Evolutionary conservation across 2,329 filamentous ascomycete genomes (phyloP), one percentile per base, ranked within the genome.

Genomic region (Fusarium udum): DNA sequence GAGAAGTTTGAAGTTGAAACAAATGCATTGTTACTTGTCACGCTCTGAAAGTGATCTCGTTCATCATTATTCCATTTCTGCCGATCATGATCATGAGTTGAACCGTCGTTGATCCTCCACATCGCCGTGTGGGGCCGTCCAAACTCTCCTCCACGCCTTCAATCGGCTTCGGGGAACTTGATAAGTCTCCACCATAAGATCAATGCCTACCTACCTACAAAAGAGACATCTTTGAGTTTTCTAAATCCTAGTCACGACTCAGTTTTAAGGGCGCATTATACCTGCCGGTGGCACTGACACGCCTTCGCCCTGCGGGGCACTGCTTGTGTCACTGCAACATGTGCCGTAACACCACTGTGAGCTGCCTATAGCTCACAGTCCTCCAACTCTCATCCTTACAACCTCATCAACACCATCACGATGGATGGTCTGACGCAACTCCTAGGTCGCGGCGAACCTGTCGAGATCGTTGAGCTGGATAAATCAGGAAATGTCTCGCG

Each of bases 381-480:
- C 22, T 31, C 6, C 22, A 28, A 24, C 26, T 56, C 43, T 26
- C 37, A 39, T 45, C n/a, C 56, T 52, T 56, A 49, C 28, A 46
- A 34, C 48, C 37, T 39, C 45, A 55, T 42, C 58, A 58, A 53
- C 64, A 59, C 20, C 57, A 65, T 42, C 69, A 45, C 34, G 22
- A 76, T 32, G 76, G 77, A 61, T n/a, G 65, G 60, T 12, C 70
- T 80, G 24, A 71, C 75, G 10, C 55, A 62, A 3, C 69, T 78
- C 18, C 69, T 82, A 32, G 75, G 77, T 11, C 72, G 67, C 28
- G 75, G 75, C 18, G 53, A 68, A 31, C 76, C 78, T 9, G 65
- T 82, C 15, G 78, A 83, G 32, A 73, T 85, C 7, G 43, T 75
- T 4, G 83, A 85, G 69, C 77, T 82, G 4, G 83, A 84, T 70